phyloP scores from a whole-genome alignment of 164 flowering plant genomes.

The Nymphaea thermarum region DNA sequence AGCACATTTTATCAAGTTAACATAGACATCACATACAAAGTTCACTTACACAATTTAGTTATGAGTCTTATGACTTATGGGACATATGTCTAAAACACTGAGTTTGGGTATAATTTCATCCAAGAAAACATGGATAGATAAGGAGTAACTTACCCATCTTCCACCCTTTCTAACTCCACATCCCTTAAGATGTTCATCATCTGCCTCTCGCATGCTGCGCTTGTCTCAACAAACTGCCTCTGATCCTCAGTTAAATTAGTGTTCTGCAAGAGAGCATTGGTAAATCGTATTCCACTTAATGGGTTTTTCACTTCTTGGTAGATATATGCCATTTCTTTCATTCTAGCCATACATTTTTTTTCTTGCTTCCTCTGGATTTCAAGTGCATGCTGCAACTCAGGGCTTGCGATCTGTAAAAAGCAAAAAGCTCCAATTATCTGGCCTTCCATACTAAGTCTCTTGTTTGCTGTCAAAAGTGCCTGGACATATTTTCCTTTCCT shows the following conservation, averaged over 20 bases:
- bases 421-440: conserved; percentile 83
- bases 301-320: conserved; percentile 90
- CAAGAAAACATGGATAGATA: too few relatives aligned
- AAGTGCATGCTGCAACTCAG: conserved; percentile 76
- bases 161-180: conserved; percentile 56
- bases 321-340: conserved; percentile 87
- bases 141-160: conserved; percentile 55
- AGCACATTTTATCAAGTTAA: too few relatives aligned
- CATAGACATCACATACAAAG: too few relatives aligned
- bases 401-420: conserved; percentile 87
- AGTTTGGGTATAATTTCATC: too few relatives aligned
- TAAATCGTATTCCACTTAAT: conserved; percentile 66
- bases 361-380: conserved; percentile 73
- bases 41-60: too few relatives aligned
- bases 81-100: too few relatives aligned
- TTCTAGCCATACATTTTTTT: conserved; percentile 47
- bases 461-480: conserved; percentile 86
- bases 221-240: conserved; percentile 86
- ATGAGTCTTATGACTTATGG: too few relatives aligned
- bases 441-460: conserved; percentile 71
- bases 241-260: conserved; percentile 74
- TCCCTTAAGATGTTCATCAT: conserved; percentile 66
- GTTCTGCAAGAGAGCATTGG: conserved; percentile 70
- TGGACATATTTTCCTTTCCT: conserved; percentile 69
- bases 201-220: conserved; percentile 92